These are phyloP conservation scores for Fabrea salina DNA, from an alignment of 169 alveolate genomes.

Conservation along the genomic window DNA sequence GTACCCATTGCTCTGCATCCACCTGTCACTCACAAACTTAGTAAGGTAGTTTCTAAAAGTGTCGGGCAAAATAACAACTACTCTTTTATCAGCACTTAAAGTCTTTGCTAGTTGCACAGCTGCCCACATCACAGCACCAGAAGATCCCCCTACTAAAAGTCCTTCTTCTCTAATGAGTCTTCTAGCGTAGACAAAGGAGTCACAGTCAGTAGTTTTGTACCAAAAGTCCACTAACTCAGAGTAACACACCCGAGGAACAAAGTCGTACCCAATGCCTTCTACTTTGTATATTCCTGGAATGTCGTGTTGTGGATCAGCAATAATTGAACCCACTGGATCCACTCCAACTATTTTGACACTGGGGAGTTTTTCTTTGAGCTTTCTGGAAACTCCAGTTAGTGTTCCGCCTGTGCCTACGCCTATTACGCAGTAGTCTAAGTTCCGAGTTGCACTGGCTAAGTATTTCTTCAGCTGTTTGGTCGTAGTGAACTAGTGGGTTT, in stretches of 20 bases:
- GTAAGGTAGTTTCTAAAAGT: constrained; percentile 56
- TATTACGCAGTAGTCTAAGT: constrained; percentile 72
- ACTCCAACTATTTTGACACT: constrained; percentile 74
- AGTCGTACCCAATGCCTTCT: constrained; percentile 86
- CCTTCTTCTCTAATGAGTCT: constrained; percentile 71
- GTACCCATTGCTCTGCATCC: constrained; percentile 46
- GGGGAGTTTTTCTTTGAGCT: constrained; percentile 75
- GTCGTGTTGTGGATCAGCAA: constrained; percentile 69
- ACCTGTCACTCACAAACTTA: constrained; percentile 41
- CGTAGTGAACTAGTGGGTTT: constrained; percentile 86
- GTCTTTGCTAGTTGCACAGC: constrained; percentile 45
- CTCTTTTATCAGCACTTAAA: constrained; percentile 36
- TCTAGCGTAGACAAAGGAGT: constrained; percentile 62
- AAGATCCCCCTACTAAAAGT: constrained; percentile 64
- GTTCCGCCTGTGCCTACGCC: constrained; percentile 92
- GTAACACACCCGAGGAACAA: constrained; percentile 74
- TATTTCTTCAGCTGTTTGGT: constrained; percentile 87
- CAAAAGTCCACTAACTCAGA: constrained; percentile 42
- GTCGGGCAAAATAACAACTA: constrained; percentile 50
- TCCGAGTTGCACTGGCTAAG: constrained; percentile 77
- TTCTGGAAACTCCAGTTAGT: constrained; percentile 82
- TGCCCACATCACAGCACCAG: constrained; percentile 72
- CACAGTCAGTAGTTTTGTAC: constrained; percentile 55
- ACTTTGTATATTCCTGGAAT: constrained; percentile 36
- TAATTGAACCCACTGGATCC: constrained; percentile 84